Base-by-base conservation (phyloP, 2,329 filamentous ascomycete species). In the Didymellaceae sp. region DNA sequence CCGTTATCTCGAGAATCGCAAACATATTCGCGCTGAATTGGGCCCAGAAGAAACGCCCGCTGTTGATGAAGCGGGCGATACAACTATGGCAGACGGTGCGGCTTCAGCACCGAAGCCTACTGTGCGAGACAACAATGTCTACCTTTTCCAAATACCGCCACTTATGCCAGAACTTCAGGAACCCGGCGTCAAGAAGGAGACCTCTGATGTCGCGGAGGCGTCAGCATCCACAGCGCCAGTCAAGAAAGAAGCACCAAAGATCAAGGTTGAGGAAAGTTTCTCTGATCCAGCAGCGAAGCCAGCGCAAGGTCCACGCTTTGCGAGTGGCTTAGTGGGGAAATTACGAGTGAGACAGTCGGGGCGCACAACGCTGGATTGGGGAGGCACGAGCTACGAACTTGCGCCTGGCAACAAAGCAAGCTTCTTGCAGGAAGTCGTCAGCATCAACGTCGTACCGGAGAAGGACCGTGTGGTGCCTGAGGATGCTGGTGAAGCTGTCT, bases 131-230 rank as follows among this genome's bases (percentile, higher is more conserved):
- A 80, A 84, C 45, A 79, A 81, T 49, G 76, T 85, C 44, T 86
- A 86, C 65, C 75, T 86, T 42, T 82, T 87, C 67, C 85, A 87
- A 67, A 81, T 87, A 61, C 85, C 85, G 10, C 83, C 85, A 0
- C 77, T 85, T 50, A 80, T 86, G 4, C 85, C 85, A 5, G 80
- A 81, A 51, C 77, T 87, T 18, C 59, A 75, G 26, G 63, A 77
- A 8, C 72, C 77, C 1, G 63, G 62, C 11, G 58, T 70, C 43
- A 71, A 72, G 43, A 61, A 68, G 20, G 68, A 73, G 32, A 45
- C 58, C 2, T 58, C 54, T 13, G 64, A 63, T 20, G 21, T 42
- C 2, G 47, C 66, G 5, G 52, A 56, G 25, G 45, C 52, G 9
- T 32, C 62, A 38, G 25, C 51, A 33, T 25, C 45, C 24, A 24